Evolutionary conservation across 345 rosid genomes (phyloP), one percentile per base, ranked within the genome.

Genomic region (Xanthoceras sorbifolium): DNA sequence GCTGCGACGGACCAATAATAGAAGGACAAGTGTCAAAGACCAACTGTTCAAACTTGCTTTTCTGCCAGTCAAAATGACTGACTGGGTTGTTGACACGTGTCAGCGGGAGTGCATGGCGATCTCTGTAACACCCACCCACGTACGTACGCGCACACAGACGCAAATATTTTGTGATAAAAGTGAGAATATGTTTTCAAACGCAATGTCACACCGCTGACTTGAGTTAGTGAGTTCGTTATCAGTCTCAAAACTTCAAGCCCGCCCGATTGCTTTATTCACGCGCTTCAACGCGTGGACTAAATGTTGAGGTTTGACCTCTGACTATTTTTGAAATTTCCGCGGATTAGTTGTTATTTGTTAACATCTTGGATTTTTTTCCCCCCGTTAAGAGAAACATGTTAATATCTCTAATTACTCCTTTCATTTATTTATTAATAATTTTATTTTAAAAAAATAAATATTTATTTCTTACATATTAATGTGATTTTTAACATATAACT

Each of bases 201-300:
- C 14, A 20, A 8, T 1, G 59, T 4, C 23, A 69, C 36, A 26
- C 3, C 20, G 60, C 3, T 29, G 60, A 46, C 55, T 17, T 50
- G 54, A 3, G 55, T 12, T 46, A 18, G 17, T 54, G 60, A 48
- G 54, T 48, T 48, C n/a, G n/a, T n/a, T n/a, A n/a, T n/a, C n/a
- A n/a, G n/a, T n/a, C n/a, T n/a, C n/a, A n/a, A n/a, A n/a, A n/a
- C n/a, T 4, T 32, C 46, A 42, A 42, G 2, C 2, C 44, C 44
- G 44, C 12, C 44, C 46, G 14, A 36, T 40, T n/a, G 69, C 60
- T 8, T n/a, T 26, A 18, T 62, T 31, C 46, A 61, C 77, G 68
- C 77, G 77, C 60, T 42, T 60, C 40, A 63, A 73, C 7, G 44
- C 28, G 61, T 62, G 77, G 77, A 62, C 46, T 28, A 17, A 62